Evolutionary conservation across 1,284 basidiomycete genomes (phyloP), one percentile per base, ranked within the genome.

Genomic region (Salmacisia buchloeana): DNA sequence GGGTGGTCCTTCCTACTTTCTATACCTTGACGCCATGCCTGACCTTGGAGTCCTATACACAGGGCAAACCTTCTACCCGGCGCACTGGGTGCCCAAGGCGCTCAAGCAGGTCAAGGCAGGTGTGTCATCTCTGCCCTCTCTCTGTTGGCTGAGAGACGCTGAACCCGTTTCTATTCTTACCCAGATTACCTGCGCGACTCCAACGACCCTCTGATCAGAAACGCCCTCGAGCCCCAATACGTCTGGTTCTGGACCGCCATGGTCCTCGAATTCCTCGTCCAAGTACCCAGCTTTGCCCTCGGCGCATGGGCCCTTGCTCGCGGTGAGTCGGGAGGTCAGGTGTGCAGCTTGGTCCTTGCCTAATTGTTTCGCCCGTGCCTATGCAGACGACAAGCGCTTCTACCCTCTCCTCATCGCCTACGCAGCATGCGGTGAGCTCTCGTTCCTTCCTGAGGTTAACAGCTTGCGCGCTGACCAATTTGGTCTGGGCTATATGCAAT

Each of bases 231-330:
- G 6, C 61, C 63, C 2, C 41, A 54, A 29, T 68, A 68, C 33
- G 54, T 58, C 25, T 68, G 66, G 66, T 65, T 68, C 58, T 61
- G 63, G 29, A 46, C 64, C 31, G 59, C 63, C 13, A 38, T 68
- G 2, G 23, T 68, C 2, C 60, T 61, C 58, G 66, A 68, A 46
- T 63, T 68, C 25, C 45, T 68, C 10, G 12, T 65, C 21, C 66
- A 68, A 34, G 61, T 68, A 58, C 66, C 66, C 2, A 27, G 49
- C 10, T 68, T 68, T 23, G 56, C 59, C n/a, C 3, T 65, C 18
- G 66, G 66, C 3, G 36, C 62, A 13, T 65, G 57, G 54, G 63
- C 59, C 4, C 38, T 68, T 7, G 63, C 58, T 56, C 34, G 31
- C 2, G 57, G 63, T 68, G 23, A 23, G 63, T 60, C 6, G 18